Evolutionary conservation across 768 basidiomycete species (phyloP), one percentile per base, ranked within the genome.

Genomic region (Termitomyces sp.): DNA sequence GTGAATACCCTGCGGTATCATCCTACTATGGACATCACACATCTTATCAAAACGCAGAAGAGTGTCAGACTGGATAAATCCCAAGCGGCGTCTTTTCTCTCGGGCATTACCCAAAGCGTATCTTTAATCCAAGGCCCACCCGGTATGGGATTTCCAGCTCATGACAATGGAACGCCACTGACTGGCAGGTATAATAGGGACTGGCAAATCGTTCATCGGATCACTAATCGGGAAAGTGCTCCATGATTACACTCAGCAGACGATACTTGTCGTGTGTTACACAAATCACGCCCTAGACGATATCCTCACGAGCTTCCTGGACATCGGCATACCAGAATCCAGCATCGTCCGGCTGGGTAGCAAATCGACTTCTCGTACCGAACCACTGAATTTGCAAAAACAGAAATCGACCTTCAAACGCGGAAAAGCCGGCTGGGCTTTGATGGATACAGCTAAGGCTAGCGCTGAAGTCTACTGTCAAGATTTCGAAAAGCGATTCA

Each of bases 51-150:
- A 10, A 37, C 34, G n/a, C 17, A 22, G 24, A 38, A 19, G 10
- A 50, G 24, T 12, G 14, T 34, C 37, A 38, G 14, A 26, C 21
- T 50, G 24, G 48, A 50, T 1, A 10, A 24, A 26, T 50, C 48
- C 5, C 48, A 50, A 38, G 48, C 48, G 34, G 24, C 37, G 17
- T 50, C 48, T 12, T 34, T 50, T 22, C 37, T 50, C 9, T 37
- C 48, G 19, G 48, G 48, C 9, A 37, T 50, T 10, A 50, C 37
- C 11, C 48, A 50, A 8, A 50, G 34, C 11, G 48, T 50, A 7
- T 50, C 48, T 37, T 38, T 50, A 5, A 50, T 50, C 5, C 48
- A 50, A 21, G 48, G 48, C 34, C 48, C 48, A n/a, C 48, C 48
- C 1, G 48, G 48, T 50, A 50, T 17, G 7, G 9, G 19, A 26